These are phyloP conservation scores for Candida xyloterini DNA, from an alignment of 805 yeast genomes.

Conservation along the genomic window DNA sequence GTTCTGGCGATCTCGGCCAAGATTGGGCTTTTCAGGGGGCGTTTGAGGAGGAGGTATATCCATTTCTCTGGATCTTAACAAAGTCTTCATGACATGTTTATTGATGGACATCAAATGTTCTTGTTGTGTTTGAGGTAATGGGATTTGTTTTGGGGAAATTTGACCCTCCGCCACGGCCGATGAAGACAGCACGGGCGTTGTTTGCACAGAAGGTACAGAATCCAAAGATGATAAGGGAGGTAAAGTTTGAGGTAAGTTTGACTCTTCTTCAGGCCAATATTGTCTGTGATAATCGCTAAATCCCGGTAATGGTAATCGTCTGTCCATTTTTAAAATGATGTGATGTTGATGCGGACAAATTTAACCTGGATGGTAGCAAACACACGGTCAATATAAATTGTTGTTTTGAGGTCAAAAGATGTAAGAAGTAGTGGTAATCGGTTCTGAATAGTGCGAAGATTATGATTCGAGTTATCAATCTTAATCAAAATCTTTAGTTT, in stretches of 20 bases:
- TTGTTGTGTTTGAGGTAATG: constrained; percentile 17
- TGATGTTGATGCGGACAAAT: background rate
- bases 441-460: background rate
- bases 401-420: background rate
- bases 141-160: constrained; percentile 12
- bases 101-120: constrained; percentile 15
- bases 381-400: background rate
- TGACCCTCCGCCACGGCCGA: constrained; percentile 1
- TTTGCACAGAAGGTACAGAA: constrained; percentile 2
- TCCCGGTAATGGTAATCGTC: constrained; percentile 5
- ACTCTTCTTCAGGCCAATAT: constrained; percentile 3
- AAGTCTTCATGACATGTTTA: constrained; percentile 17
- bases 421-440: background rate
- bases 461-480: background rate
- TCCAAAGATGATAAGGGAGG: constrained; percentile 2
- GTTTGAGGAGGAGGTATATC: constrained; percentile 7
- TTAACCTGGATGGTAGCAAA: constrained; percentile 9
- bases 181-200: constrained; percentile 3
- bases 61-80: constrained; percentile 10
- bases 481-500: background rate
- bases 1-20: constrained; percentile 8
- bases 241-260: background rate
- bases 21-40: constrained; percentile 10
- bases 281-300: constrained; percentile 5
- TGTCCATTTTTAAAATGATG: constrained; percentile 3